Percentiles rank a stretch among this genome's conserved stretches.
Evolutionary conservation across 352 stramenopile species (phyloP).

Genomic region (Nothophytophthora sp.): DNA sequence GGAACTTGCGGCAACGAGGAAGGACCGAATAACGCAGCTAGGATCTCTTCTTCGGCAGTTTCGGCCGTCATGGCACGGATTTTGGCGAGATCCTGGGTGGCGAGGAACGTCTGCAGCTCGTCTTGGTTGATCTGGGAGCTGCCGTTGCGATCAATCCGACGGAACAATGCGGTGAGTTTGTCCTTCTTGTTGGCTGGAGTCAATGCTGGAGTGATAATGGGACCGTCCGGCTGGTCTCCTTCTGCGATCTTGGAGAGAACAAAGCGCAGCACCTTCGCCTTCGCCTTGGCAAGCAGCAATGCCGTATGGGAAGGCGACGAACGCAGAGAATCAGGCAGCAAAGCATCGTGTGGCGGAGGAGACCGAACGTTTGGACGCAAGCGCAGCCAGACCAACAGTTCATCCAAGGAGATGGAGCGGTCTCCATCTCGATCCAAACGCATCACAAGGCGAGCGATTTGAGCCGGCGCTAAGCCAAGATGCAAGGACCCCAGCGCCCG

Average conservation of each 20-base stretch:
- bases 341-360: background rate
- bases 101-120: conserved; percentile 53
- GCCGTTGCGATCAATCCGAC: conserved; percentile 43
- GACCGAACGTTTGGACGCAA: conserved; percentile 13
- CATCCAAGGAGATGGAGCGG: conserved; percentile 61
- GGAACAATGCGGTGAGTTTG: conserved; percentile 40
- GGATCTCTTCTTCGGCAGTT: conserved; percentile 1
- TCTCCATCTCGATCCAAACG: conserved; percentile 59
- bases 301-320: background rate
- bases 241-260: conserved; percentile 19
- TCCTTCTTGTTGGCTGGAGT: conserved; percentile 4
- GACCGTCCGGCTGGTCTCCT: background rate
- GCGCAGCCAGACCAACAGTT: conserved; percentile 69
- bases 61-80: background rate
- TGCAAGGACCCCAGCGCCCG: conserved; percentile 33
- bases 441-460: conserved; percentile 57
- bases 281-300: conserved; percentile 12
- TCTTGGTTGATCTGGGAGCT: conserved; percentile 58
- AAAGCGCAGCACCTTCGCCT: conserved; percentile 15
- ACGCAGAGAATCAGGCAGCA: background rate
- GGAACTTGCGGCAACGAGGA: conserved; percentile 4
- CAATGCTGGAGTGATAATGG: background rate
- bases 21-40: conserved; percentile 19
- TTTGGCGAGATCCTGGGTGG: conserved; percentile 7
- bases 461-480: conserved; percentile 41